phyloP scores from a whole-genome alignment of 768 basidiomycete species.

The Mrakia gelida region DNA sequence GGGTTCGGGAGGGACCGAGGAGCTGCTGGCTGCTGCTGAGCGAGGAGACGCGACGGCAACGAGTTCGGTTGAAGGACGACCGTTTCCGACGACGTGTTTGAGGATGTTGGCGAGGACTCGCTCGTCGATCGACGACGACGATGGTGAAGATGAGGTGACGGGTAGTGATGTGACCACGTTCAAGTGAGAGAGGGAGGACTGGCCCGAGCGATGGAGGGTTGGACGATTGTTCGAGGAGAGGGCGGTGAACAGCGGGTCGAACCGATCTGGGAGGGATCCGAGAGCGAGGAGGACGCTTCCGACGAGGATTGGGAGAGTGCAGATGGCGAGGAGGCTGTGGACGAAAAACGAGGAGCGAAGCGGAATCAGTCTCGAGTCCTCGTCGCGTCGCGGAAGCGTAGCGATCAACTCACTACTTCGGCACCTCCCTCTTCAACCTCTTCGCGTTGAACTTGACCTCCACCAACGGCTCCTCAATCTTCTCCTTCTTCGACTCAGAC shows the following conservation, averaged over 20 bases:
- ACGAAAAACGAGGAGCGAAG: not conserved
- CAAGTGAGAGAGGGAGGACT: not conserved
- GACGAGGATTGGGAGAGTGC: not conserved
- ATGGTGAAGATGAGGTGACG: not conserved
- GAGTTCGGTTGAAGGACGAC: not conserved
- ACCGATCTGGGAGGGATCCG: slow-evolving; percentile 2
- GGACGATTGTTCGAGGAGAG: not conserved
- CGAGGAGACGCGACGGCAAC: not conserved
- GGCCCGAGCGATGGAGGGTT: too few species aligned
- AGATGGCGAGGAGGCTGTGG: not conserved
- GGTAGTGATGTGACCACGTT: not conserved
- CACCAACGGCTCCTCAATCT: not conserved
- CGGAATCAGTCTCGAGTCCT: not conserved
- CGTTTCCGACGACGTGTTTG: not conserved
- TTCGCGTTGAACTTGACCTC: slow-evolving; percentile 10
- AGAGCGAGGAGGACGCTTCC: slow-evolving; percentile 1
- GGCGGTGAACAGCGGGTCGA: not conserved
- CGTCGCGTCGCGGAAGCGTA: not conserved
- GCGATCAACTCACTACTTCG: not conserved
- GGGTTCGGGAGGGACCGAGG: not conserved
- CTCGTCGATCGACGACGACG: not conserved
- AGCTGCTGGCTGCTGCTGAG: not conserved
- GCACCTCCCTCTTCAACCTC: slow-evolving; percentile 6
- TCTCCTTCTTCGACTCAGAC: not conserved
- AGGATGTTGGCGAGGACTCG: slow-evolving; percentile 2